Evolutionary conservation across 768 basidiomycete genomes (phyloP), one percentile per base, ranked within the genome.

Genomic region (Macrolepiota fuliginosa): DNA sequence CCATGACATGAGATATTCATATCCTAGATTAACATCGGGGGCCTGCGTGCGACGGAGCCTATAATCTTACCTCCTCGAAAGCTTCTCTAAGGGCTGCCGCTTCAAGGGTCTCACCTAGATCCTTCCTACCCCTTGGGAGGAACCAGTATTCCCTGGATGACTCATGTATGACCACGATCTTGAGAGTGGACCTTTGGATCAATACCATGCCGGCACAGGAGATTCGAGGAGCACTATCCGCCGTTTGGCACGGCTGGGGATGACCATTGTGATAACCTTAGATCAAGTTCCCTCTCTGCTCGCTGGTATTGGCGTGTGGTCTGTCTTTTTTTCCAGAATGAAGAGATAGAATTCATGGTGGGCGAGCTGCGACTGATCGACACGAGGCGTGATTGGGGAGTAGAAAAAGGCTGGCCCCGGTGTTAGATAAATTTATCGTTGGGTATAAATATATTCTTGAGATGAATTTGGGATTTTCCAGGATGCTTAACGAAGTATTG

Each of bases 51-150:
- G 58, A 42, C 39, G 54, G 58, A 50, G 54, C 32, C 36, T 46
- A 27, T 57, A 13, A n/a, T 63, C 73, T 40, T 61, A 86, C 87
- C 81, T 89, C 87, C 68, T 89, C 87, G 67, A 86, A 83, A 3
- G 83, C 87, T 72, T 89, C 88, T 49, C 88, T 73, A 42, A 89
- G 69, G 0, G 83, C 87, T 0, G 87, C 69, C 50, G 79, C 69
- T 67, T 88, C 87, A 27, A 88, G 69, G 2, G 79, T 80, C 74
- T 90, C 88, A 3, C 86, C 86, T 0, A 83, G 65, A 68, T 90
- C 88, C 70, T 89, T 90, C 50, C 88, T 72, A 7, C 88, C 88
- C 54, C 79, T 79, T 0, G 88, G 88, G 3, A 89, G 74, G 68
- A 89, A 87, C 79, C 80, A 89, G 19, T 73, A 68, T 7, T 74